These are phyloP conservation scores for Trichoderma aggressivum DNA, from an alignment of 2,329 filamentous ascomycete species.

Conservation along the genomic window DNA sequence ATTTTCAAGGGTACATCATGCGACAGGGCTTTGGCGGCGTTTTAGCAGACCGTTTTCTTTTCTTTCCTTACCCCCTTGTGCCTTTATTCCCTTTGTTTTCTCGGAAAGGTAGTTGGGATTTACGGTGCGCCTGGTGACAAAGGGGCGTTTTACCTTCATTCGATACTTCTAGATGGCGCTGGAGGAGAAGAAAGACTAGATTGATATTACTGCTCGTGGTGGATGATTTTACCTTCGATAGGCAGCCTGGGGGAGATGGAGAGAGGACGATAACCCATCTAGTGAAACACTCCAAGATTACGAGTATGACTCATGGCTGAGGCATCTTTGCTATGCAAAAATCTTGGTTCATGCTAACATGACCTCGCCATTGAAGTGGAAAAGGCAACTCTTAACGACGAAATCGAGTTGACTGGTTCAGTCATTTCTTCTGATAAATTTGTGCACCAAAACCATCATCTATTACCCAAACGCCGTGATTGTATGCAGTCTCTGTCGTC, in stretches of 20 bases:
- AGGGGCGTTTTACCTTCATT: slow-evolving; percentile 13
- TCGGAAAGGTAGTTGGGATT: not conserved
- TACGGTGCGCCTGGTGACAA: not conserved
- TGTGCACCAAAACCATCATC: not conserved
- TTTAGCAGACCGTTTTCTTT: not conserved
- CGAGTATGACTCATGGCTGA: not conserved
- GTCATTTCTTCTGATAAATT: not conserved
- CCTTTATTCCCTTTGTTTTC: not conserved
- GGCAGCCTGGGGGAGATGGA: not conserved
- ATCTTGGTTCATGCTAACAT: not conserved
- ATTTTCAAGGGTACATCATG: not conserved
- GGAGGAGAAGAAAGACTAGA: not conserved
- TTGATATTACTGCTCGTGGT: not conserved
- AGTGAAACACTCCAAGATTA: not conserved
- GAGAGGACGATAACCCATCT: not conserved
- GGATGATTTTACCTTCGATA: not conserved
- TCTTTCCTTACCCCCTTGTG: not conserved
- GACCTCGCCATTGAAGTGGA: not conserved
- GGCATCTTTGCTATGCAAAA: not conserved
- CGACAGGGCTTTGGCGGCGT: slow-evolving; percentile 12
- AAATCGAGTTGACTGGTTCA: not conserved
- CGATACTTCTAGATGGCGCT: slow-evolving; percentile 5
- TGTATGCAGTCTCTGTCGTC: slow-evolving; percentile 1
- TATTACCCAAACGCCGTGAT: slow-evolving; percentile 4
- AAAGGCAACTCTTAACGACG: not conserved